These are phyloP conservation scores for Ilyonectria sp. DNA, from an alignment of 2,329 filamentous ascomycete genomes.

Conservation along the genomic window DNA sequence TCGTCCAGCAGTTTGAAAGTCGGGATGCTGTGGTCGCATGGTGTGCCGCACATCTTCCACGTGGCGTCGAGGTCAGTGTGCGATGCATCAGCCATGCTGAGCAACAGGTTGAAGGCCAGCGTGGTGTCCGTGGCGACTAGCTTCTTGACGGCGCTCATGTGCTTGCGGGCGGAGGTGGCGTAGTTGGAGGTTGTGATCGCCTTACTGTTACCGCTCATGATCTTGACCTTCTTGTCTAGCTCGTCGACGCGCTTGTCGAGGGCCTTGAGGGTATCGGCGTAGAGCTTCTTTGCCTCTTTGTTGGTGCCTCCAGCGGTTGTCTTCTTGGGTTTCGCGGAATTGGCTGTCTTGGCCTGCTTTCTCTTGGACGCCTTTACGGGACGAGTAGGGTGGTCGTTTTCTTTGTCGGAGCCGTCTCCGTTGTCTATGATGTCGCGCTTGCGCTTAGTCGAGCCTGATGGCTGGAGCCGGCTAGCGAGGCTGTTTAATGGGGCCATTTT, in stretches of 20 bases:
- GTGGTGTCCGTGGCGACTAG: constrained; percentile 7
- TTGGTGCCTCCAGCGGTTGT: neutral
- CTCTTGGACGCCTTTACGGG: neutral
- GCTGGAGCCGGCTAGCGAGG: constrained; percentile 2
- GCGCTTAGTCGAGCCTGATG: neutral
- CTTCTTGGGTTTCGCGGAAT: neutral
- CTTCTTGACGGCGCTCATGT: constrained; percentile 4
- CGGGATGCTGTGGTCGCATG: neutral
- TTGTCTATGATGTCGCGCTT: neutral
- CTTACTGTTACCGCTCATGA: constrained; percentile 1
- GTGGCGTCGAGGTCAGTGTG: constrained; percentile 9
- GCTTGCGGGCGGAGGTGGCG: neutral
- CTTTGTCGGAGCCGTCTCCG: neutral
- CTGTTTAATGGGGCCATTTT: neutral
- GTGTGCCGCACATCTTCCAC: constrained; percentile 5
- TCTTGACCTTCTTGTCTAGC: constrained; percentile 8
- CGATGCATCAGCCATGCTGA: constrained; percentile 11
- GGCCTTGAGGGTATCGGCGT: constrained; percentile 8
- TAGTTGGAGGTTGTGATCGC: constrained; percentile 3
- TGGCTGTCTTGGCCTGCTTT: neutral
- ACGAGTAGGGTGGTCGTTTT: constrained; percentile 2
- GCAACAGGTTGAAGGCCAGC: constrained; percentile 5
- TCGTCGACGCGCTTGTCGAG: constrained; percentile 7
- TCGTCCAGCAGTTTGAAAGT: constrained; percentile 8
- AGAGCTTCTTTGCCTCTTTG: constrained; percentile 3